Evolutionary conservation across 2,329 filamentous ascomycete species (phyloP).

Genomic region (Chrysosporium queenslandicum): DNA sequence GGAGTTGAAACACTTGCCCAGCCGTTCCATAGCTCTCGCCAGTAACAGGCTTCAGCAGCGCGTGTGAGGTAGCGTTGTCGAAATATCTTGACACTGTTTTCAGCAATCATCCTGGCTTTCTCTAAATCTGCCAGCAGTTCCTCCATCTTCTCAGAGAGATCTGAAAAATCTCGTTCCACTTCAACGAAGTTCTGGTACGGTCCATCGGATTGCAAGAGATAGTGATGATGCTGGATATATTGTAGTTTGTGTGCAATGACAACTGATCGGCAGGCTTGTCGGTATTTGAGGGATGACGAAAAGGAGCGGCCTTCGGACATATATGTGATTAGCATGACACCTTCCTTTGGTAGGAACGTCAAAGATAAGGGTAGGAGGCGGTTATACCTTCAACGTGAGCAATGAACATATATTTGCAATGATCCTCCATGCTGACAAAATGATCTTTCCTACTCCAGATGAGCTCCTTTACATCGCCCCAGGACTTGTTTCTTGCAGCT

Average conservation of each 20-base stretch:
- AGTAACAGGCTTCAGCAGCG: slow-evolving; percentile 45
- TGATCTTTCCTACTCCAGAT: slow-evolving; percentile 34
- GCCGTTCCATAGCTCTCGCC: slow-evolving; percentile 36
- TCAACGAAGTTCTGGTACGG: slow-evolving; percentile 41
- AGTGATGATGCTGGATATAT: slow-evolving; percentile 41
- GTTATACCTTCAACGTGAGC: slow-evolving; percentile 43
- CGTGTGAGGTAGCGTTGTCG: slow-evolving; percentile 43
- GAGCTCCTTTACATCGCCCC: slow-evolving; percentile 40
- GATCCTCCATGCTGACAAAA: slow-evolving; percentile 42
- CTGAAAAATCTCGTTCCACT: slow-evolving; percentile 46
- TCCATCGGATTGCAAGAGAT: slow-evolving; percentile 35
- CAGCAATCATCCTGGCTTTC: slow-evolving; percentile 38
- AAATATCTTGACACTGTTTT: slow-evolving; percentile 39
- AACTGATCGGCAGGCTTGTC: slow-evolving; percentile 42
- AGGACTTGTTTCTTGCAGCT: slow-evolving; percentile 32
- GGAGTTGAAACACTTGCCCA: slow-evolving; percentile 21
- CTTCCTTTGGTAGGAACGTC: neutral
- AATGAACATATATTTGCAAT: slow-evolving; percentile 46
- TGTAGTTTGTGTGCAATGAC: slow-evolving; percentile 40
- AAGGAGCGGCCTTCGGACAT: slow-evolving; percentile 32
- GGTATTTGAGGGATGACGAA: slow-evolving; percentile 43
- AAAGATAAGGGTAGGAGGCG: neutral
- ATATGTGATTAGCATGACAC: neutral
- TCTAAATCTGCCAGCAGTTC: slow-evolving; percentile 30
- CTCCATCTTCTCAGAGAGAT: slow-evolving; percentile 38